Evolutionary conservation across 1,284 basidiomycete genomes (phyloP).

Genomic region (Baeospora myosura): DNA sequence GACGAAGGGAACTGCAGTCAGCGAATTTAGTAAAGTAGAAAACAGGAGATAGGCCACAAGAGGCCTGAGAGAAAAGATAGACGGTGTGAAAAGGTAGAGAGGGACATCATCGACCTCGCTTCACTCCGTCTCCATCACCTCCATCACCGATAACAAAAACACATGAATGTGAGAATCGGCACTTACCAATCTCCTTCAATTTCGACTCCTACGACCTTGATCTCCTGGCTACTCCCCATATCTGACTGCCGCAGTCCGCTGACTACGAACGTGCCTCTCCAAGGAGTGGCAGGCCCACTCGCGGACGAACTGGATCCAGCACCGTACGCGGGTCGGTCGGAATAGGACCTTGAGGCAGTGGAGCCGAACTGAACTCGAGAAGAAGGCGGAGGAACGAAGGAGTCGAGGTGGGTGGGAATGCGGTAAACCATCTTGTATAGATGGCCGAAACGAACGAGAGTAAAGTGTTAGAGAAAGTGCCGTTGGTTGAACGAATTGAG

Average conservation of each 20-base stretch:
- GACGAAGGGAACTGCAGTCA: conserved; percentile 5
- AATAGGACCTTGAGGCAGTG: too few species aligned
- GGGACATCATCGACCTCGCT: too few species aligned
- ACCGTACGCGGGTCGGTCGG: neutral
- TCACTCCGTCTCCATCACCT: too few species aligned
- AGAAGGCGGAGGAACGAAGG: conserved; percentile 47
- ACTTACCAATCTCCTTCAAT: conserved; percentile 61
- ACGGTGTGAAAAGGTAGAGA: too few species aligned
- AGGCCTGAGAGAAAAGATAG: neutral
- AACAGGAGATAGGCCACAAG: neutral
- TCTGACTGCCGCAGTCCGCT: conserved; percentile 38
- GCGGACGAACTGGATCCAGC: neutral
- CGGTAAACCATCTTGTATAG: conserved; percentile 63
- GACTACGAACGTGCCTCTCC: conserved; percentile 48
- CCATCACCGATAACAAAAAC: neutral
- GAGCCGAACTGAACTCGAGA: too few species aligned
- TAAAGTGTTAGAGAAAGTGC: too few species aligned
- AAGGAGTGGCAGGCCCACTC: conserved; percentile 26
- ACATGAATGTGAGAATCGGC: conserved; percentile 1
- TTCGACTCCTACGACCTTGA: conserved; percentile 55
- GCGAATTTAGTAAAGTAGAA: neutral
- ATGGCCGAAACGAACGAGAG: too few species aligned
- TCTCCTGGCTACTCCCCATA: conserved; percentile 38
- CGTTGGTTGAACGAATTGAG: too few species aligned
- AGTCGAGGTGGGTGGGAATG: conserved; percentile 51